Percentiles rank a stretch among this genome's conserved stretches.
These are phyloP conservation scores for Clavispora fructus DNA, from an alignment of 805 yeast genomes.

Conservation along the genomic window DNA sequence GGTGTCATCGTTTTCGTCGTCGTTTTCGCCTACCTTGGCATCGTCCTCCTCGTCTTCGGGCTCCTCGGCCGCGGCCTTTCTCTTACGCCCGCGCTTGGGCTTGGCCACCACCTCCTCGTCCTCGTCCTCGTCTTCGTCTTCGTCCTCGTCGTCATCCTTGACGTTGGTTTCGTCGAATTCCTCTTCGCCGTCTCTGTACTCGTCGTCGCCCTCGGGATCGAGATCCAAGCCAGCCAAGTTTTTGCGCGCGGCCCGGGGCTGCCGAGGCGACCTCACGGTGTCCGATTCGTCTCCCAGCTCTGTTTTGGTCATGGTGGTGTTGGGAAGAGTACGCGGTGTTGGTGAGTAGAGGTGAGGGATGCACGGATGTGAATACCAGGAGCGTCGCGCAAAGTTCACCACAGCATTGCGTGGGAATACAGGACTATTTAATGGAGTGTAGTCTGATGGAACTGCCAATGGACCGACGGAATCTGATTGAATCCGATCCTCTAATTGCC, in stretches of 20 bases:
- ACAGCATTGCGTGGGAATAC: too few species aligned
- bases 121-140: slow-evolving; percentile 13
- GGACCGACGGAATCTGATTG: too few species aligned
- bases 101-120: slow-evolving; percentile 9
- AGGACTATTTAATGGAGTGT: too few species aligned
- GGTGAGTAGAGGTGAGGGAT: not conserved
- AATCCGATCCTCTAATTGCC: too few species aligned
- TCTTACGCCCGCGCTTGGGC: slow-evolving; percentile 9
- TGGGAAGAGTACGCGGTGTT: not conserved
- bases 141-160: slow-evolving; percentile 11
- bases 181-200: slow-evolving; percentile 12
- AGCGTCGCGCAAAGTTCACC: too few species aligned
- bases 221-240: slow-evolving; percentile 16
- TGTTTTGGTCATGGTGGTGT: slow-evolving; percentile 1
- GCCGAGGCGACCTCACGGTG: slow-evolving; percentile 11
- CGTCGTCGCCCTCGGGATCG: slow-evolving; percentile 16
- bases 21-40: not conserved
- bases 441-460: too few species aligned
- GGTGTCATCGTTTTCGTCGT: slow-evolving; percentile 2
- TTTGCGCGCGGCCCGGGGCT: slow-evolving; percentile 8
- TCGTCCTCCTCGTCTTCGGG: slow-evolving; percentile 12
- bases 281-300: slow-evolving; percentile 9
- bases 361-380: not conserved
- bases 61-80: slow-evolving; percentile 13
- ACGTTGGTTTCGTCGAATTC: slow-evolving; percentile 14